phyloP scores from a whole-genome alignment of 352 stramenopile species.

The Globisporangium alternatum region DNA sequence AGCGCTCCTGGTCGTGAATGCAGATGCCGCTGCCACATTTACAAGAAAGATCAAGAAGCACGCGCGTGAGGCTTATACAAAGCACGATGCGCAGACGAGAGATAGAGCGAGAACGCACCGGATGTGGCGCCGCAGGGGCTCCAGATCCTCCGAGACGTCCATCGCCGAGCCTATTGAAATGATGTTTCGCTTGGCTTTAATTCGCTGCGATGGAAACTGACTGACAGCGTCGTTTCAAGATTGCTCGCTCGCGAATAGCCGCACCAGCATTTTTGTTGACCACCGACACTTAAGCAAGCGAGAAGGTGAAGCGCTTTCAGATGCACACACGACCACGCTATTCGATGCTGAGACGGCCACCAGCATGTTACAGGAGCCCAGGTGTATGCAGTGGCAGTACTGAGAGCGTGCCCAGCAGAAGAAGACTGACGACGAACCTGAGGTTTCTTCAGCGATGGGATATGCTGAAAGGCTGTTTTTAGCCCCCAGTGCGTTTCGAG shows the following conservation, averaged over 20 bases:
- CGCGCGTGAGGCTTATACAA: neutral
- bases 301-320: neutral
- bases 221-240: slow-evolving; percentile 9
- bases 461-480: too few species aligned
- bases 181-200: neutral
- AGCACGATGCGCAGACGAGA: neutral
- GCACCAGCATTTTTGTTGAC: neutral
- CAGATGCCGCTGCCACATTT: slow-evolving; percentile 26
- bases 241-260: neutral
- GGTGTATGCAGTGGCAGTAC: too few species aligned
- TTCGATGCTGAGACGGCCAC: too few species aligned
- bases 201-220: neutral
- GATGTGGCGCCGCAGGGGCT: slow-evolving; percentile 27
- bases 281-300: neutral
- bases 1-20: slow-evolving; percentile 35
- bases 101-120: slow-evolving; percentile 17
- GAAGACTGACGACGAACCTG: too few species aligned
- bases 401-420: too few species aligned
- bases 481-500: too few species aligned
- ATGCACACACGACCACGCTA: too few species aligned
- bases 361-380: too few species aligned
- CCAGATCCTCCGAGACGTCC: slow-evolving; percentile 1
- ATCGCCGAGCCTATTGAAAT: neutral
- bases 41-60: neutral
- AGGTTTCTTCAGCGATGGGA: too few species aligned